phyloP scores from a whole-genome alignment of 345 rosid genomes.

The Brassica juncea region DNA sequence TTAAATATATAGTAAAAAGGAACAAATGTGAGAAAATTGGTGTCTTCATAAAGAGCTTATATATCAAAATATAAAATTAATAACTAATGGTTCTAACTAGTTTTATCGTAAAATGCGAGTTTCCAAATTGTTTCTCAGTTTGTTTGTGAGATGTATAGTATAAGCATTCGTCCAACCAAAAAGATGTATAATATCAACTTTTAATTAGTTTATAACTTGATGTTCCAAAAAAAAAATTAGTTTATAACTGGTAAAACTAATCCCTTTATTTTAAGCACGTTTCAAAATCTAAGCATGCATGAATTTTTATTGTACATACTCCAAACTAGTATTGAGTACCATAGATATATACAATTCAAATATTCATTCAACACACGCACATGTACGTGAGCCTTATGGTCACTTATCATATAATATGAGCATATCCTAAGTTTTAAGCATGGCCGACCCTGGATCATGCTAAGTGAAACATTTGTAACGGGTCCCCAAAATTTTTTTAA shows the following conservation, averaged over 20 bases:
- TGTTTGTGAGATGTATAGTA: not conserved
- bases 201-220: not conserved
- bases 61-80: too few species aligned
- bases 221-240: too few species aligned
- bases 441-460: too few species aligned
- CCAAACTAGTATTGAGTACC: not conserved
- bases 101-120: too few species aligned
- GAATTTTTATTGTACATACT: too few species aligned
- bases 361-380: not conserved
- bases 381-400: not conserved
- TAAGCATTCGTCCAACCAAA: too few species aligned
- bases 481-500: too few species aligned
- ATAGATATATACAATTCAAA: not conserved
- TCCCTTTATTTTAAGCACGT: not conserved
- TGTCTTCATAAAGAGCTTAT: not conserved
- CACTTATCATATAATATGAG: slow-evolving; percentile 13
- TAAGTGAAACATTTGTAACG: too few species aligned
- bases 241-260: not conserved
- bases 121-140: not conserved
- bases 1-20: too few species aligned
- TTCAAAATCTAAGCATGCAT: too few species aligned
- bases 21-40: not conserved
- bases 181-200: too few species aligned
- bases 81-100: not conserved
- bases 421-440: slow-evolving; percentile 27